Conservation (phyloP, 1,284 basidiomycete genomes). For the Cryptococcus sp. region DNA sequence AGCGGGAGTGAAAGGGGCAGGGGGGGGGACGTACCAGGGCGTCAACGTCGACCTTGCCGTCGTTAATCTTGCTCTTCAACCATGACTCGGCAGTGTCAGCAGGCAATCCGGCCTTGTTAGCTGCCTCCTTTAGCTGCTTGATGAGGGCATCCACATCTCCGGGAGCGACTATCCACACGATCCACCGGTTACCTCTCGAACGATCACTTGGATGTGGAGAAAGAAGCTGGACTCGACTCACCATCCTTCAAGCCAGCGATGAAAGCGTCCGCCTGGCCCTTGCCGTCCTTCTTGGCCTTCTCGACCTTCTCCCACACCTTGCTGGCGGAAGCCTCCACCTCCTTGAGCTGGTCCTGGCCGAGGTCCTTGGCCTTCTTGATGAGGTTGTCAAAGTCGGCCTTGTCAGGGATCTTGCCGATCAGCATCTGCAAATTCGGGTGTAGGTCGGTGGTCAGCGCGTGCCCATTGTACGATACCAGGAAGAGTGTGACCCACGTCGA, state of each 20-base stretch:
- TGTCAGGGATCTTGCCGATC: slow-evolving; percentile 39
- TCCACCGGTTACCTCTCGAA: slow-evolving; percentile 7
- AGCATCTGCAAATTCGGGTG: slow-evolving; percentile 21
- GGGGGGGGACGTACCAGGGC: slow-evolving; percentile 22
- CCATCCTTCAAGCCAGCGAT: slow-evolving; percentile 42
- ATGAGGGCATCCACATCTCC: slow-evolving; percentile 45
- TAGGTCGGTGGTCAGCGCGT: too few relatives aligned
- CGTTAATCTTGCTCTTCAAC: slow-evolving; percentile 38
- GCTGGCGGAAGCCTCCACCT: slow-evolving; percentile 37
- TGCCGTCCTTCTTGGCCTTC: slow-evolving; percentile 42
- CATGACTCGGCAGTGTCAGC: slow-evolving; percentile 42
- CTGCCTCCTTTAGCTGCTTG: slow-evolving; percentile 43
- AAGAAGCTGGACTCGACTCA: slow-evolving; percentile 14
- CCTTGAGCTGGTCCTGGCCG: slow-evolving; percentile 36
- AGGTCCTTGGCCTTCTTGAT: slow-evolving; percentile 36
- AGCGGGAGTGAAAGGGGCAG: neutral
- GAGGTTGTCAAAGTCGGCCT: slow-evolving; percentile 37
- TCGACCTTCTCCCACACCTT: slow-evolving; percentile 43
- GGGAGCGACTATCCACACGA: slow-evolving; percentile 22
- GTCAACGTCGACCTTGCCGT: slow-evolving; percentile 41
- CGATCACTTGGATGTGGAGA: neutral
- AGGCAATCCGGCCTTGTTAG: slow-evolving; percentile 46
- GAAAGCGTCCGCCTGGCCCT: slow-evolving; percentile 37
- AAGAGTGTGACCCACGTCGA: slow-evolving; percentile 32
- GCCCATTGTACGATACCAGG: neutral